These are phyloP conservation scores for Stemphylium beticola DNA, from an alignment of 2,329 filamentous ascomycete genomes.

Conservation along the genomic window DNA sequence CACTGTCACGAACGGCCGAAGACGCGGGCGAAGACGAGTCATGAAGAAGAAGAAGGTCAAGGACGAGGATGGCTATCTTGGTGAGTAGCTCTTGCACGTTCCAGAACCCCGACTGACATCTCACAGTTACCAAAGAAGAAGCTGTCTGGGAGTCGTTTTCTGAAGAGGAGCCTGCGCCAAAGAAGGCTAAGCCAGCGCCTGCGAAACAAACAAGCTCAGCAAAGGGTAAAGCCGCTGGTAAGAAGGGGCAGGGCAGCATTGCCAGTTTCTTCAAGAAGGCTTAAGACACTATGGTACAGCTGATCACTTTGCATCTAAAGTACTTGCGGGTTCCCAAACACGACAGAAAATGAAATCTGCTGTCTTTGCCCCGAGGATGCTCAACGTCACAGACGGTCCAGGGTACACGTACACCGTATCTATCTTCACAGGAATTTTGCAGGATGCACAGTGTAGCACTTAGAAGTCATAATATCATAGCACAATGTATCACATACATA, in stretches of 20 bases:
- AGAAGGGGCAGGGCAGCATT: slow-evolving; percentile 74
- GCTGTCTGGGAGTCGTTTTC: slow-evolving; percentile 90
- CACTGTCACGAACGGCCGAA: slow-evolving; percentile 66
- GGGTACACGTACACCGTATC: no score
- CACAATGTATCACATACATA: background rate
- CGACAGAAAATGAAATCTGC: no score
- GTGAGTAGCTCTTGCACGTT: slow-evolving; percentile 56
- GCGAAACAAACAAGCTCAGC: slow-evolving; percentile 47
- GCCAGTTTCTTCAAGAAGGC: slow-evolving; percentile 94
- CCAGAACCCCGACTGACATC: slow-evolving; percentile 14
- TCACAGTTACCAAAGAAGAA: slow-evolving; percentile 83
- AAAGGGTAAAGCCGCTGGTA: slow-evolving; percentile 60
- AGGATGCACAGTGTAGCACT: no score
- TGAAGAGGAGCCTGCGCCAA: slow-evolving; percentile 75
- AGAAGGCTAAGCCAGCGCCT: slow-evolving; percentile 59
- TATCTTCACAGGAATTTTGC: no score
- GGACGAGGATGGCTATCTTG: slow-evolving; percentile 88
- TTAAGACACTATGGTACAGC: no score
- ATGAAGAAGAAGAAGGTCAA: slow-evolving; percentile 87
- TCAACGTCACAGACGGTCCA: no score
- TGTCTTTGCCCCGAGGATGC: no score
- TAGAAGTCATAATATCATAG: no score
- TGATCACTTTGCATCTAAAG: no score
- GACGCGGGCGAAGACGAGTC: slow-evolving; percentile 77
- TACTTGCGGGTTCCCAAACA: no score